Percentiles rank a stretch among this genome's conserved stretches.
phyloP scores from a whole-genome alignment of 805 yeast genomes.

The Candida dendrica region DNA sequence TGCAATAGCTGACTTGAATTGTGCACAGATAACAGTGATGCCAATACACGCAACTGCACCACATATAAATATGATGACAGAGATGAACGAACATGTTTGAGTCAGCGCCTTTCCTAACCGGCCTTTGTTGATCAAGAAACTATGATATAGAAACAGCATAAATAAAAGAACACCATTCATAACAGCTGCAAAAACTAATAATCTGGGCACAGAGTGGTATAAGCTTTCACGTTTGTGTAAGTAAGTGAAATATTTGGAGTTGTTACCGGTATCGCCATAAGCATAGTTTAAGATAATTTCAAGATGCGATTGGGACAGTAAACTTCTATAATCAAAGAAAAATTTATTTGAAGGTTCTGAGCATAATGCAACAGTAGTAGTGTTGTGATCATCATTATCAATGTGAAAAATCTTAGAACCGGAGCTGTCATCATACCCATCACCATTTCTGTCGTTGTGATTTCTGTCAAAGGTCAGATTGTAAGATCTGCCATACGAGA shows the following conservation, averaged over 20 bases:
- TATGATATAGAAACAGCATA: conserved; percentile 20
- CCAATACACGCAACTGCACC: conserved; percentile 24
- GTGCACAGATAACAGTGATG: conserved; percentile 22
- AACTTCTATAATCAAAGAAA: conserved; percentile 38
- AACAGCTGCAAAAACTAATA: conserved; percentile 22
- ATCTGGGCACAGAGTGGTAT: conserved; percentile 22
- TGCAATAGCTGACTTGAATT: conserved; percentile 21
- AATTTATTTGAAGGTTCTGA: conserved; percentile 7
- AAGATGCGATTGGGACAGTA: conserved; percentile 33
- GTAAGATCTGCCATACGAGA: conserved; percentile 14
- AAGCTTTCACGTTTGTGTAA: conserved; percentile 12
- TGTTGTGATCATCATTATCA: neutral
- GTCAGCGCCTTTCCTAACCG: conserved; percentile 23
- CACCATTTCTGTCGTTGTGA: conserved; percentile 1
- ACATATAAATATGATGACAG: conserved; percentile 28
- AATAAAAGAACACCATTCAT: conserved; percentile 24
- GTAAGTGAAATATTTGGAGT: conserved; percentile 17
- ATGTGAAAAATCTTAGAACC: neutral
- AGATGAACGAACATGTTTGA: conserved; percentile 29
- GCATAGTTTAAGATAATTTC: conserved; percentile 43
- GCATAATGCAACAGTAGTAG: neutral
- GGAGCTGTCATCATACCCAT: neutral
- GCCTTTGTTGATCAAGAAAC: neutral
- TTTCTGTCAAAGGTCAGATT: neutral
- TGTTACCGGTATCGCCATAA: conserved; percentile 24